Base-by-base conservation (phyloP, 2,329 filamentous ascomycete genomes). In the Penicillium verrucosum region DNA sequence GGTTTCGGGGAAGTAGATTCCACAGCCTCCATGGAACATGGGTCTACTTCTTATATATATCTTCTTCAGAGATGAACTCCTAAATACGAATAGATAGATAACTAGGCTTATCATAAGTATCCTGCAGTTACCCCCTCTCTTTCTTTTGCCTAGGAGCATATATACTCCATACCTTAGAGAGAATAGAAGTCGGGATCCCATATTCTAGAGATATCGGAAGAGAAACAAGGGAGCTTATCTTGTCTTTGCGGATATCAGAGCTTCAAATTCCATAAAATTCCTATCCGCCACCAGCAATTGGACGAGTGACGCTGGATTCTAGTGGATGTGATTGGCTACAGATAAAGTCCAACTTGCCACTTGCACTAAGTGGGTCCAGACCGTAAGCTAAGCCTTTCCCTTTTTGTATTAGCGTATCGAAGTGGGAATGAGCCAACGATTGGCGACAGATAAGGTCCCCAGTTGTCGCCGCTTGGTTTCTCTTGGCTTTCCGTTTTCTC, bases 251-350 rank as follows among this genome's bases (percentile, higher is more conserved):
- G 37, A 32, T 25, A 18, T 51, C 36, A 51, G 14, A 51, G 27
- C 37, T 23, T 27, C 38, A 34, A 23, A 18, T 42, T 27, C 48
- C 32, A 12, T 40, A 18, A 12, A 48, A 40, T 48, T n/a, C 44
- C 58, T 50, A 58, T 62, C 55, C 43, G 38, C 52, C 41, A 50
- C 48, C 43, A 45, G 47, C 58, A 61, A 64, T 63, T 63, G 60
- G 61, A 57, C 27, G n/a, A 51, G 16, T 46, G 49, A 40, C 18
- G 43, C 34, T 55, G 32, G 2, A 34, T 30, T 47, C 36, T 30
- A 14, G 10, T 18, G 1, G 1, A 25, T 37, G 18, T 45, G n/a
- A 55, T 60, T 58, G 51, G 58, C 34, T 49, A 43, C 45, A 60
- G 56, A 60, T 52, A 59, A 59, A 60, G 53, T 42, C 30, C 40